Percentiles rank a stretch among this genome's conserved stretches.
These are phyloP conservation scores for Plasmopara halstedii DNA, from an alignment of 352 stramenopile species.

Conservation along the genomic window DNA sequence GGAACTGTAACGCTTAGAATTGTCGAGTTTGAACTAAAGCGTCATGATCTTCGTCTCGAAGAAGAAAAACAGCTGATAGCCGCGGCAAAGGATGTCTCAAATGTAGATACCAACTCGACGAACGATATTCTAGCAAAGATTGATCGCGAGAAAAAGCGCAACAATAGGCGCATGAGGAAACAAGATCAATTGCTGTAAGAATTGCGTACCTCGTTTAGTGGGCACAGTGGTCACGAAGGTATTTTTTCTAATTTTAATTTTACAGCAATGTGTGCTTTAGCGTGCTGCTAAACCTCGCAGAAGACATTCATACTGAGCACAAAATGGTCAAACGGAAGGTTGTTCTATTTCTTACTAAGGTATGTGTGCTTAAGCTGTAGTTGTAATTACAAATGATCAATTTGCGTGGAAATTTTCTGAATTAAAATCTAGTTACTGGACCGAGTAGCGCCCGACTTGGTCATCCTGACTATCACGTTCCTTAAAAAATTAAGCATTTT, in stretches of 20 bases:
- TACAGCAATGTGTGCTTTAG: slow-evolving; percentile 84
- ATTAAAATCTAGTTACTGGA: slow-evolving; percentile 66
- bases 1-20: slow-evolving; percentile 92
- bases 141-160: slow-evolving; percentile 76
- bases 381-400: background rate
- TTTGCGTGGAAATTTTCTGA: background rate
- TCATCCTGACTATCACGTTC: slow-evolving; percentile 88
- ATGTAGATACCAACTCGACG: background rate
- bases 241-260: background rate
- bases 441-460: slow-evolving; percentile 77
- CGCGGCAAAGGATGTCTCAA: slow-evolving; percentile 22
- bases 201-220: background rate
- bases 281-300: slow-evolving; percentile 91
- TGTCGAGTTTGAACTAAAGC: slow-evolving; percentile 91
- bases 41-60: slow-evolving; percentile 69
- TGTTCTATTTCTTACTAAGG: slow-evolving; percentile 73
- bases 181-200: slow-evolving; percentile 90
- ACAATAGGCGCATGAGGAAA: slow-evolving; percentile 86
- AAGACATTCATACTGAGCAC: slow-evolving; percentile 89
- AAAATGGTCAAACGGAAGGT: slow-evolving; percentile 96
- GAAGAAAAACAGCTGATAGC: slow-evolving; percentile 53
- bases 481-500: slow-evolving; percentile 93
- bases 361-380: too few species aligned
- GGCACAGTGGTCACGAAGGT: background rate
- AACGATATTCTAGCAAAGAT: slow-evolving; percentile 46